Base-by-base conservation (phyloP, 2,329 filamentous ascomycete species). In the Parafenestella ontariensis region DNA sequence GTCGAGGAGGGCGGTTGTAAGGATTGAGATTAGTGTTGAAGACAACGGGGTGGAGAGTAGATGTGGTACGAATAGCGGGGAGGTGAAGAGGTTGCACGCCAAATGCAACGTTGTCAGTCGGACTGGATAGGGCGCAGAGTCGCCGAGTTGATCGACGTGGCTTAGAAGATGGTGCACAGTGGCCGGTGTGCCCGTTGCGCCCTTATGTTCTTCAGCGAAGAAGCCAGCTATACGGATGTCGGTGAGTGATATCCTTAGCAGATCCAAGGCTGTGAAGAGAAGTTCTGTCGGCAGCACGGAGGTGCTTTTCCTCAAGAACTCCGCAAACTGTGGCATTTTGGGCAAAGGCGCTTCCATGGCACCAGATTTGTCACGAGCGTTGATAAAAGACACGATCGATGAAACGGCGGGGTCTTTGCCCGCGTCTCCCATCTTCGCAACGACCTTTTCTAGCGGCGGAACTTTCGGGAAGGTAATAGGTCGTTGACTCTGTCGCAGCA, bases 81-180 rank as follows among this genome's bases (percentile, higher is more conserved):
- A 89, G 0, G 86, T 88, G 77, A 96, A 96, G 37, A 96, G 80
- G 68, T 96, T 97, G 77, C 92, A 96, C 1, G 86, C 83, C 68
- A 94, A 83, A 64, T 97, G 93, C 20, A 96, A 77, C 0, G 91
- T 89, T 15, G 96, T 91, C 1, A 97, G 85, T 13, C 92, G 88
- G 1, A 96, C 82, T 4, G 90, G 88, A 70, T 97, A 97, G 0
- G 92, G 91, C 36, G 87, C 90, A 2, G 56, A 52, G 1, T 79
- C 75, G 8, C 78, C 70, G 28, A 84, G 80, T 5, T 78, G 72
- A 59, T 84, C 87, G 40, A 91, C 76, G n/a, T 79, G 75, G 9
- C 72, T 64, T n/a, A 81, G 84, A 33, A 85, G 77, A 3, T 83
- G 75, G 3, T 92, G 72, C 2, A 96, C 76, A 0, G 83, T 79